Base-by-base conservation (phyloP, 495 filamentous ascomycete genomes). In the Penicillium coffeae region DNA sequence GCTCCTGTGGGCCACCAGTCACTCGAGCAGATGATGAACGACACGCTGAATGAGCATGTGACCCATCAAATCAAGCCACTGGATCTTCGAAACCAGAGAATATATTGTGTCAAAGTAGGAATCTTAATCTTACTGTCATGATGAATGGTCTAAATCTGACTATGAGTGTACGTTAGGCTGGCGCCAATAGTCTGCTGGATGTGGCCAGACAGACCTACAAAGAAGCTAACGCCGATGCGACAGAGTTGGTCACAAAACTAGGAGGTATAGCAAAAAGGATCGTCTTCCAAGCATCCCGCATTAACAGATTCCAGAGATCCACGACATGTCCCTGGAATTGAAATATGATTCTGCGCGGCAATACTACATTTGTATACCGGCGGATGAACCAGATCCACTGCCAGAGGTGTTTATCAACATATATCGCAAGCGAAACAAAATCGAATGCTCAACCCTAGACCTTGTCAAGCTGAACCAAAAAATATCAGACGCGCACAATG, bases 41-140 rank as follows among this genome's bases (percentile, higher is more conserved):
- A 71, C 21, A 83, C 81, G 0, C 85, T 98, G 53, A 95, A 97
- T 48, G 81, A 88, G 39, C 86, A 93, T 63, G 85, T 87, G 1
- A 77, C 75, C 3, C 95, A 86, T 58, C 84, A 88, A 52, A 88
- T 78, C 41, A 80, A 82, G 34, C 88, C 93, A 2, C 76, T 97
- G 8, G 93, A 95, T 50, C 72, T 95, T 44, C 80, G 90, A 42
- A 94, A 96, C 56, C 94, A 98, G 64, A 76, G 93, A 40, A 90
- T 88, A 10, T 96, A 95, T 68, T 93, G 93, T 43, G 82, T 98
- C 32, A 93, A 86, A 74, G 89, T 89, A 55, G 48, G 54, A 14
- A 16, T 13, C 14, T 3, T 3, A 9, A 14, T 15, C 15, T 0
- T 0, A 9, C 5, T 34, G 10, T n/a, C n/a, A n/a, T n/a, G n/a